Percentiles rank a stretch among this genome's conserved stretches.
These are phyloP conservation scores for Parathielavia appendiculata DNA, from an alignment of 495 filamentous ascomycete species.

Conservation along the genomic window DNA sequence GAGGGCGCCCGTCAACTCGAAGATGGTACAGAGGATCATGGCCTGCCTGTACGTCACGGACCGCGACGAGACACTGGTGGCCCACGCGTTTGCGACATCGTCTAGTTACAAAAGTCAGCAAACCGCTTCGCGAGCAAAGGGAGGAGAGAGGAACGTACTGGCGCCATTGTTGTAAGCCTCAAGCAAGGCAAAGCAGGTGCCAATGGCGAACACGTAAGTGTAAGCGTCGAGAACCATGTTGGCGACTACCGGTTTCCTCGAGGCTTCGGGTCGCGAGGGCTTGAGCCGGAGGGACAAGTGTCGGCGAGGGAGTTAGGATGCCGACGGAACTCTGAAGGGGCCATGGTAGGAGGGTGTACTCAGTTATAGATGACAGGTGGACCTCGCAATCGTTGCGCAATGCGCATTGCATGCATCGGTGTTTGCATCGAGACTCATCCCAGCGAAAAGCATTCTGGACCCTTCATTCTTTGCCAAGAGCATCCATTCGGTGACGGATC, in stretches of 20 bases:
- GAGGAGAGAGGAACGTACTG: conserved; percentile 11
- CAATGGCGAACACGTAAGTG: conserved; percentile 67
- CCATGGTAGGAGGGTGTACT: too few relatives aligned
- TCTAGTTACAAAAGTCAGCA: conserved; percentile 30
- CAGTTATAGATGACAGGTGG: too few relatives aligned
- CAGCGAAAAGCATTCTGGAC: too few relatives aligned
- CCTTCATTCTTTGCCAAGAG: too few relatives aligned
- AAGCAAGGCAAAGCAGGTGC: conserved; percentile 68
- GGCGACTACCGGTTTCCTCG: neutral
- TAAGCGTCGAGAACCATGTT: conserved; percentile 49
- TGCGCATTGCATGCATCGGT: too few relatives aligned
- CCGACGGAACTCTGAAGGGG: too few relatives aligned
- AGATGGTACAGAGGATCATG: conserved; percentile 59
- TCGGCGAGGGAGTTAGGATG: too few relatives aligned
- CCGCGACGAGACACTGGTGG: conserved; percentile 63
- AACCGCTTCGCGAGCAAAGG: neutral
- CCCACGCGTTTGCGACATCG: conserved; percentile 76
- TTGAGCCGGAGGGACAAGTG: too few relatives aligned
- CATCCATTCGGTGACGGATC: too few relatives aligned
- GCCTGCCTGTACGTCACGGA: conserved; percentile 61
- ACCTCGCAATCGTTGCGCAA: too few relatives aligned
- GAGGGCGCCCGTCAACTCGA: conserved; percentile 63
- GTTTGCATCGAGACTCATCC: too few relatives aligned
- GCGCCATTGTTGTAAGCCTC: conserved; percentile 64
- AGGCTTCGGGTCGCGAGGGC: neutral